phyloP scores from a whole-genome alignment of 176 grass and related monocot genomes.

The Triticum urartu region DNA sequence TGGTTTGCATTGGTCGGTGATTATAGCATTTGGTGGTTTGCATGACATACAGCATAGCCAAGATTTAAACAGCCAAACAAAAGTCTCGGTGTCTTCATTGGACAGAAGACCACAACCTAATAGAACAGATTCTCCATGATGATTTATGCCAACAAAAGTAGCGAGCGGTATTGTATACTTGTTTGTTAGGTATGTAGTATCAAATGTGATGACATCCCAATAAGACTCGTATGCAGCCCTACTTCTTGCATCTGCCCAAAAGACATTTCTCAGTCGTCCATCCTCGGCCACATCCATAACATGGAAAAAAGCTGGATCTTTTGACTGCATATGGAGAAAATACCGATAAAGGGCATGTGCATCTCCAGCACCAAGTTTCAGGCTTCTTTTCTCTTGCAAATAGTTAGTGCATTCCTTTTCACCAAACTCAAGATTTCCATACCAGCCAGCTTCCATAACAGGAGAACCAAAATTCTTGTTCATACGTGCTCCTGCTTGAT shows the following conservation, averaged over 20 bases:
- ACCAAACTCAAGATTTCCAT: not conserved
- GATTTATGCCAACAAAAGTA: not conserved
- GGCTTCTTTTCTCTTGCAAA: not conserved
- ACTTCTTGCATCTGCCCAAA: not conserved
- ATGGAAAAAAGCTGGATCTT: not conserved
- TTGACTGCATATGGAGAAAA: not conserved
- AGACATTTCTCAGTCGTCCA: not conserved
- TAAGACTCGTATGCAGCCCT: not conserved
- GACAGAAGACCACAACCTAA: constrained; percentile 3
- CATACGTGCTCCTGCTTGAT: not conserved
- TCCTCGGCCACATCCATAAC: not conserved
- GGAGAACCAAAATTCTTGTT: constrained; percentile 5
- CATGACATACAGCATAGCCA: not conserved
- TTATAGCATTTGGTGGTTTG: not conserved
- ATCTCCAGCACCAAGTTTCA: not conserved
- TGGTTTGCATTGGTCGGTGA: not conserved
- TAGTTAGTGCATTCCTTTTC: not conserved
- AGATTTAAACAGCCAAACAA: not conserved
- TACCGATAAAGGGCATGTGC: not conserved
- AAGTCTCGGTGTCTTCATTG: not conserved
- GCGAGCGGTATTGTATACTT: not conserved
- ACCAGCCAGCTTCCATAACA: not conserved
- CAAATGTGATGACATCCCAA: not conserved
- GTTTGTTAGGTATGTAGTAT: not conserved
- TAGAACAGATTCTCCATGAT: not conserved